phyloP scores from a whole-genome alignment of 257 asterid species.

The Salvia splendens region DNA sequence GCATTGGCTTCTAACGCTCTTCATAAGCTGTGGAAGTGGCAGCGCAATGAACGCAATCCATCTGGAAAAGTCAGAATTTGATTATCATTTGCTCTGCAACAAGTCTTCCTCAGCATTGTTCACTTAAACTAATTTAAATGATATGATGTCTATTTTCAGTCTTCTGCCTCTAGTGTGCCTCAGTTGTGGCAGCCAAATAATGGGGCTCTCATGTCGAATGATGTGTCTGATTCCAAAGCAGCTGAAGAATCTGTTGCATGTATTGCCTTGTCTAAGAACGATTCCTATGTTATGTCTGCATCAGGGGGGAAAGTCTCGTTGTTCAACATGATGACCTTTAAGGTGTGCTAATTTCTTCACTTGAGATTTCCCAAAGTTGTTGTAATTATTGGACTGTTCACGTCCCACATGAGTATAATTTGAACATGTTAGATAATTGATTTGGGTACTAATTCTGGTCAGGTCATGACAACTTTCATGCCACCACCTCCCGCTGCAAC shows the following conservation, averaged over 20 bases:
- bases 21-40: conserved; percentile 99
- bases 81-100: conserved; percentile 6
- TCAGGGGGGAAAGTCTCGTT: conserved; percentile 99
- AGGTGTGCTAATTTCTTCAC: conserved; percentile 47
- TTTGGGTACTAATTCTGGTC: conserved; percentile 34
- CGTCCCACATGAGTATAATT: neutral
- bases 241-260: conserved; percentile 87
- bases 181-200: conserved; percentile 92
- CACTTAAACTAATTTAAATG: conserved; percentile 18
- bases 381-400: conserved; percentile 1
- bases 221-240: conserved; percentile 64
- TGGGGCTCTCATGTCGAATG: conserved; percentile 94
- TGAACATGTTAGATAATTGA: conserved; percentile 22
- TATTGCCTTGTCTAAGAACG: conserved; percentile 92
- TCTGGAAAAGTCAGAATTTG: conserved; percentile 68
- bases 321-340: conserved; percentile 99
- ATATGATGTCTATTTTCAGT: conserved; percentile 51
- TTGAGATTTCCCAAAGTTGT: conserved; percentile 20
- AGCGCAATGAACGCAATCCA: conserved; percentile 87
- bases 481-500: conserved; percentile 98
- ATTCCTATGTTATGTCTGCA: conserved; percentile 99
- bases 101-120: conserved; percentile 8
- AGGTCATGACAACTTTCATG: conserved; percentile 99
- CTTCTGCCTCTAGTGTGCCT: conserved; percentile 77
- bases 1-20: conserved; percentile 86